phyloP scores from a whole-genome alignment of 2,329 filamentous ascomycete genomes.

The Ophiostoma sp. region DNA sequence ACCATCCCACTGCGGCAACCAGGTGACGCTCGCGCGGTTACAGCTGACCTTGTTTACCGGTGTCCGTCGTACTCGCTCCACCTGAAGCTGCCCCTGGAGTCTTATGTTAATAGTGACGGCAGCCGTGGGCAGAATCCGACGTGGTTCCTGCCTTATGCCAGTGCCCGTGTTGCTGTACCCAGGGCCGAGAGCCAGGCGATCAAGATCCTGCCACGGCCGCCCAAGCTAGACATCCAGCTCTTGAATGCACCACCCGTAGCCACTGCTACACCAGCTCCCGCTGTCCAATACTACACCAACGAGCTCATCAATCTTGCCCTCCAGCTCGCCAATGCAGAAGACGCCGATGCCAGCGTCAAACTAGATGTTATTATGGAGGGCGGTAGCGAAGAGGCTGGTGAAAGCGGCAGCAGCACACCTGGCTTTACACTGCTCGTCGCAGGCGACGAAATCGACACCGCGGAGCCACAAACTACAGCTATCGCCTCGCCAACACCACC shows the following conservation, averaged over 20 bases:
- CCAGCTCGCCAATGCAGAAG: constrained; percentile 78
- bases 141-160: constrained; percentile 50
- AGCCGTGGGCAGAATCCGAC: constrained; percentile 35
- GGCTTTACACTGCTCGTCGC: constrained; percentile 42
- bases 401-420: constrained; percentile 39
- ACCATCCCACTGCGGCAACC: constrained; percentile 75
- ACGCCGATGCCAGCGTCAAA: constrained; percentile 70
- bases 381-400: constrained; percentile 28
- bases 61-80: constrained; percentile 66
- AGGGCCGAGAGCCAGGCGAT: constrained; percentile 57
- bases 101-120: constrained; percentile 35
- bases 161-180: constrained; percentile 49
- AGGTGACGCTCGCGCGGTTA: constrained; percentile 69
- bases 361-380: constrained; percentile 70
- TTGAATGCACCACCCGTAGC: not conserved
- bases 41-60: constrained; percentile 63
- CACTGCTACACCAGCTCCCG: not conserved
- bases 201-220: constrained; percentile 81
- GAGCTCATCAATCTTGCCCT: constrained; percentile 71
- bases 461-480: constrained; percentile 17
- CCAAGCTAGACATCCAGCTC: constrained; percentile 79
- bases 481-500: constrained; percentile 16
- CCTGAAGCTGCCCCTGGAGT: constrained; percentile 59
- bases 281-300: constrained; percentile 75
- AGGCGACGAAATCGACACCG: constrained; percentile 32